Base-by-base conservation (phyloP, 2,329 filamentous ascomycete species). In the Biscogniauxia marginata region DNA sequence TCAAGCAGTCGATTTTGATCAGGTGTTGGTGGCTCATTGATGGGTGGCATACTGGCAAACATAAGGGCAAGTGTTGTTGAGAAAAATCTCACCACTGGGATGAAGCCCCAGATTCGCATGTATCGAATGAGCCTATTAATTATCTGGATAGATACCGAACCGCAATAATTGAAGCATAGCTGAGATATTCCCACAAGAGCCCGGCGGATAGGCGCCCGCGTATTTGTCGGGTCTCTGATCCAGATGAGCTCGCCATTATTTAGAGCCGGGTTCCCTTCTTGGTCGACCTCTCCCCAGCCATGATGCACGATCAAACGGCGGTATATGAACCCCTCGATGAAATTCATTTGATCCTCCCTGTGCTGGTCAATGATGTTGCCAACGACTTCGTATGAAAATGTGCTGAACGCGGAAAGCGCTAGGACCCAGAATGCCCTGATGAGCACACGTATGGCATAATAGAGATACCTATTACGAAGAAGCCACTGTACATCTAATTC, bases 381-480 rank as follows among this genome's bases (percentile, higher is more conserved):
- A 11, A 57, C 0, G 5, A 65, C 25, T 23, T 68, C 66, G 47
- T 64, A 66, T 16, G 24, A 22, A 1, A 67, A 8, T 3, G 63
- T 67, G 52, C 64, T 68, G 7, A 59, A 13, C 8, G 67, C 45
- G 3, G 65, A 55, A 18, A 62, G 52, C 2, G 50, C 53, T 24
- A 67, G 39, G 6, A 61, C 61, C 23, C 57, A 43, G n/a, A 57
- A 13, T 13, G 53, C 57, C 46, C 46, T 58, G 45, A 46, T 55
- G 5, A 52, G 30, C 13, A 67, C 55, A n/a, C 61, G 62, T 19
- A 45, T 13, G 13, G 53, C 13, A 24, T 59, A 67, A 18, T 48
- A 20, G 6, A 46, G 25, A 39, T 53, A 59, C 5, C 59, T 49
- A 4, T 46, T 18, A 8, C n/a, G 48, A 16, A 53, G 49, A 7